These are phyloP conservation scores for Meira nashicola DNA, from an alignment of 1,284 basidiomycete genomes.

Conservation along the genomic window DNA sequence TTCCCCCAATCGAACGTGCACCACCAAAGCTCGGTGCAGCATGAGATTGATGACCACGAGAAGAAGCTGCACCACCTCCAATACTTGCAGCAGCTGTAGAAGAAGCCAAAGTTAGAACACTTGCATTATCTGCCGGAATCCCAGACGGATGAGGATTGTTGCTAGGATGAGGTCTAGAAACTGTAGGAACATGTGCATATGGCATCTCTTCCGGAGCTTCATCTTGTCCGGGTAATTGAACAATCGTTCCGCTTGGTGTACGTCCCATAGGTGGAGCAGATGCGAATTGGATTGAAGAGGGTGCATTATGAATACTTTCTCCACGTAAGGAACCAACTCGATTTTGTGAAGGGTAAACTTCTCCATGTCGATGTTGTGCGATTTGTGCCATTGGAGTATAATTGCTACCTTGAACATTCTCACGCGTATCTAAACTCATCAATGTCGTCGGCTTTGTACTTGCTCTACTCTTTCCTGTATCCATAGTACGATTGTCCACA, in stretches of 20 bases:
- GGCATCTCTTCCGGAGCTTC: conserved; percentile 17
- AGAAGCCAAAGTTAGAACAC: conserved; percentile 82
- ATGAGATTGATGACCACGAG: conserved; percentile 25
- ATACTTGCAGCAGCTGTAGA: conserved; percentile 60
- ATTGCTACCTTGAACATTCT: not conserved
- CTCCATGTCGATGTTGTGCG: conserved; percentile 67
- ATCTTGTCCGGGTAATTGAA: conserved; percentile 8
- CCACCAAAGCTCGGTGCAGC: conserved; percentile 34
- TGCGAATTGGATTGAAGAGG: conserved; percentile 17
- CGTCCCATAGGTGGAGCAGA: conserved; percentile 12
- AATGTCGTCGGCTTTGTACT: conserved; percentile 94
- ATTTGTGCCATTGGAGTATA: conserved; percentile 69
- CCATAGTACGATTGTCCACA: conserved; percentile 38
- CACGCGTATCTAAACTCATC: conserved; percentile 68
- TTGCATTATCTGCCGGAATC: conserved; percentile 84
- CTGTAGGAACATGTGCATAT: conserved; percentile 61
- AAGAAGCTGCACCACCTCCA: conserved; percentile 21
- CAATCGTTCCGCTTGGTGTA: conserved; percentile 9
- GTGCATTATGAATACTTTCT: conserved; percentile 17
- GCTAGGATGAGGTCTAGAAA: conserved; percentile 82
- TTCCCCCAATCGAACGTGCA: conserved; percentile 37
- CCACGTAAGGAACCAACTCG: not conserved
- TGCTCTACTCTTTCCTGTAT: conserved; percentile 64
- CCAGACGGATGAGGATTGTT: conserved; percentile 89
- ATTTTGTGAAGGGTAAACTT: conserved; percentile 13